A percentile compares a stretch with the other conserved stretches of the same genome.
These are phyloP conservation scores for Solanum bulbocastanum DNA, from an alignment of 257 asterid species.

Conservation along the genomic window DNA sequence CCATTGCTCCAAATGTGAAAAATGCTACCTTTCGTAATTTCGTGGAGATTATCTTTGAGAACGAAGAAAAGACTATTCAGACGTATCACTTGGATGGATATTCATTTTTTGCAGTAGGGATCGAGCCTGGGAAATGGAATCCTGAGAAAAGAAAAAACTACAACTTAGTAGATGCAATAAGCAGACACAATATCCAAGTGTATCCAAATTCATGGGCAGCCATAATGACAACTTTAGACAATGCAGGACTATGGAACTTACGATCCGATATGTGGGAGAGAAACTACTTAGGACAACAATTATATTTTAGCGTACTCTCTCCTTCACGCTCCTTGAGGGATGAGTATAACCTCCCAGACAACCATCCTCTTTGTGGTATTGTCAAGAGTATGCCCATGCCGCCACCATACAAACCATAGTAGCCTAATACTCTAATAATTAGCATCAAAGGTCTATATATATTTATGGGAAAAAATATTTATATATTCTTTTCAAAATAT, in stretches of 20 bases:
- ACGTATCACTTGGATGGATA: slow-evolving; percentile 38
- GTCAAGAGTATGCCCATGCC: slow-evolving; percentile 28
- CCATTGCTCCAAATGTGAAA: slow-evolving; percentile 22
- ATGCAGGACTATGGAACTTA: slow-evolving; percentile 58
- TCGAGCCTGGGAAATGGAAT: slow-evolving; percentile 40
- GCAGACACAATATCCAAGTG: slow-evolving; percentile 42
- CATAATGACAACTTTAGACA: slow-evolving; percentile 40
- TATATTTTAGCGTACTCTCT: slow-evolving; percentile 36
- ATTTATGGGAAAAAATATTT: too few species aligned
- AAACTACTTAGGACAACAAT: slow-evolving; percentile 41
- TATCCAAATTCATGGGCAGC: slow-evolving; percentile 57
- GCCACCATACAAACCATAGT: slow-evolving; percentile 13
- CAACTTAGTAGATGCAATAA: slow-evolving; percentile 39
- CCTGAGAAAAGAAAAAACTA: slow-evolving; percentile 46
- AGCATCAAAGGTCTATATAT: not conserved
- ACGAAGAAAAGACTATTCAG: slow-evolving; percentile 44
- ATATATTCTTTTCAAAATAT: not conserved
- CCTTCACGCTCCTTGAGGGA: slow-evolving; percentile 36
- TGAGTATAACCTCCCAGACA: slow-evolving; percentile 37
- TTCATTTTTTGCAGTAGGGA: slow-evolving; percentile 36
- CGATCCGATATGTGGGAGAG: slow-evolving; percentile 45
- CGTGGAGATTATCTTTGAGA: slow-evolving; percentile 46
- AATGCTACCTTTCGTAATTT: slow-evolving; percentile 36
- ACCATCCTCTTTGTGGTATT: slow-evolving; percentile 30
- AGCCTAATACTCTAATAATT: too few species aligned